Evolutionary conservation across 2,329 filamentous ascomycete genomes (phyloP), one percentile per base, ranked within the genome.

Genomic region (Penicillium italicum): DNA sequence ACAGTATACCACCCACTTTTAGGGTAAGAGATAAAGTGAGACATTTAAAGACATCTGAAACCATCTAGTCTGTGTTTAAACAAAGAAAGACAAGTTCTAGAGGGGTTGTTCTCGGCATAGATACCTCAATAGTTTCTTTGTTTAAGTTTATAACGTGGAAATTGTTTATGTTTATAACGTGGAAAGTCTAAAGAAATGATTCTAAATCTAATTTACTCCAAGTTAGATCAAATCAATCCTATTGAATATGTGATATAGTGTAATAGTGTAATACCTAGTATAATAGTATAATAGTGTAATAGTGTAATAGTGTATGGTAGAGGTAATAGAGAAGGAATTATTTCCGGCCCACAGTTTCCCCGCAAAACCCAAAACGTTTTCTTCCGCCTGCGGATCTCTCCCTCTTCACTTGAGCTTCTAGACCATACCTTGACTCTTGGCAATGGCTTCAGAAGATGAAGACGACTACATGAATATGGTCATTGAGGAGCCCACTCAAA

Each of bases 401-500:
- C 22, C 41, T 10, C n/a, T 4, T 14, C 11, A 36, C 9, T 36
- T n/a, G 7, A 16, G 2, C 10, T 11, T 20, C n/a, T 36, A 40
- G 16, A 33, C 26, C 26, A 50, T 20, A 30, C 34, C 12, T 26
- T 18, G 12, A 36, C 33, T 42, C 37, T 42, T 50, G 37, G 24
- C 37, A 22, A 53, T 54, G 51, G 31, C 49, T 59, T 53, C 63
- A 3, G 89, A 50, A 34, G 48, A 90, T 7, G 90, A 91, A 20
- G 91, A 97, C 61, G 94, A 99, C 74, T 97, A 99, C 80, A 95
- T 99, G 89, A 91, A 87, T 66, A 97, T 99, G 93, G 81, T 86
- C 14, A 92, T 99, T 70, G 81, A 84, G 18, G 89, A 96, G 53
- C 80, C 84, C 0, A 73, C 73, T 18, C 72, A 77, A 53, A 82